phyloP scores from a whole-genome alignment of 257 asterid genomes.

The Plantago major region DNA sequence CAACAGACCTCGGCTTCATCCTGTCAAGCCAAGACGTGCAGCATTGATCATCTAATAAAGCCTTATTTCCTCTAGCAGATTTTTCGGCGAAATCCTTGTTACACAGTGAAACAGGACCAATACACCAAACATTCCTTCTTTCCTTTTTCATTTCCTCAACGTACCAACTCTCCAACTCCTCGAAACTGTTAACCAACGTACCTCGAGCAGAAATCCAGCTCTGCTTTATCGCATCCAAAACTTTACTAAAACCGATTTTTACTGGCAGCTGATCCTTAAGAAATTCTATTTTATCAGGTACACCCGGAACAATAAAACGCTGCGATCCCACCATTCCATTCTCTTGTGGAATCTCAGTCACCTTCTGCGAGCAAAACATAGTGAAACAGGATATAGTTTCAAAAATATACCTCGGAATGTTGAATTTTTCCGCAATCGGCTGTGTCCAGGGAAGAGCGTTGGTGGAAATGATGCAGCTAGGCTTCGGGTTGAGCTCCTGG shows the following conservation, averaged over 20 bases:
- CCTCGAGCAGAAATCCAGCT: constrained; percentile 29
- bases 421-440: constrained; percentile 25
- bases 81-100: constrained; percentile 18
- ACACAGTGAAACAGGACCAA: constrained; percentile 47
- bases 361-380: constrained; percentile 23
- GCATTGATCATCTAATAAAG: constrained; percentile 18
- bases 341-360: constrained; percentile 16
- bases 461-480: constrained; percentile 49
- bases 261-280: constrained; percentile 34
- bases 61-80: constrained; percentile 17
- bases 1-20: constrained; percentile 24
- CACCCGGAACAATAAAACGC: constrained; percentile 29
- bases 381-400: constrained; percentile 62
- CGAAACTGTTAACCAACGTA: constrained; percentile 38
- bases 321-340: constrained; percentile 20
- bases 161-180: constrained; percentile 55
- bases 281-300: constrained; percentile 44
- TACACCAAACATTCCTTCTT: constrained; percentile 40
- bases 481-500: constrained; percentile 30
- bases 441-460: constrained; percentile 47
- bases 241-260: not conserved
- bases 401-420: constrained; percentile 44
- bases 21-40: constrained; percentile 31
- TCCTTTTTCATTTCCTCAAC: constrained; percentile 24
- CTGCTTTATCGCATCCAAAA: constrained; percentile 21